phyloP scores from a whole-genome alignment of 805 yeast species.

The Torulaspora maleeae region DNA sequence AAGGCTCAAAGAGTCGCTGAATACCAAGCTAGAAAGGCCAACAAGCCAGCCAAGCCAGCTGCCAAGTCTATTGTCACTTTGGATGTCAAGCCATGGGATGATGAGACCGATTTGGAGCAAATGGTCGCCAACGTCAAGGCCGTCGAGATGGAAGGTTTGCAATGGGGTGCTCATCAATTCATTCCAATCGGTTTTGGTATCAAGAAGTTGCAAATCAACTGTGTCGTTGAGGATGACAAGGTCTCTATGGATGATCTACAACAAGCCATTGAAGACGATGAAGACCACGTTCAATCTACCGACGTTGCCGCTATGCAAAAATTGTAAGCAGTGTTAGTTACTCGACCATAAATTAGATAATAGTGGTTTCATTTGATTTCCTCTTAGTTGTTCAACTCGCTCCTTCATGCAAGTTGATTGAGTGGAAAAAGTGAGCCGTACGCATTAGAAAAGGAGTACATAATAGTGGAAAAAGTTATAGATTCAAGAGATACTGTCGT shows the following conservation, averaged over 20 bases:
- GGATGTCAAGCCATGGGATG: slow-evolving; percentile 99
- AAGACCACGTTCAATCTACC: slow-evolving; percentile 99
- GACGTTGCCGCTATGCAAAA: slow-evolving; percentile 98
- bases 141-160: slow-evolving; percentile 85
- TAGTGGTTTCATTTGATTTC: slow-evolving; percentile 4
- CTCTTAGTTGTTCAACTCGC: background rate
- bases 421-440: too few species aligned
- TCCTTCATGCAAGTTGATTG: background rate
- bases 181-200: slow-evolving; percentile 99
- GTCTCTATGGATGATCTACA: slow-evolving; percentile 91
- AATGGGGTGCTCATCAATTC: slow-evolving; percentile 97
- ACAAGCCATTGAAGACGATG: slow-evolving; percentile 73
- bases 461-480: background rate
- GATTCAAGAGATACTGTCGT: background rate
- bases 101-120: slow-evolving; percentile 92
- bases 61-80: slow-evolving; percentile 96
- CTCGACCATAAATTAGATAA: background rate
- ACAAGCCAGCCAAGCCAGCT: slow-evolving; percentile 96
- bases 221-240: slow-evolving; percentile 95
- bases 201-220: slow-evolving; percentile 97
- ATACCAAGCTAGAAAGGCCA: slow-evolving; percentile 96
- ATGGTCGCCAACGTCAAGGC: slow-evolving; percentile 81
- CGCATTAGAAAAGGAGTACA: background rate
- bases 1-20: slow-evolving; percentile 97
- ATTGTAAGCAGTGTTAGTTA: slow-evolving; percentile 51